Base-by-base conservation (phyloP, 2,329 filamentous ascomycete species). In the Trichoderma citrinoviride region DNA sequence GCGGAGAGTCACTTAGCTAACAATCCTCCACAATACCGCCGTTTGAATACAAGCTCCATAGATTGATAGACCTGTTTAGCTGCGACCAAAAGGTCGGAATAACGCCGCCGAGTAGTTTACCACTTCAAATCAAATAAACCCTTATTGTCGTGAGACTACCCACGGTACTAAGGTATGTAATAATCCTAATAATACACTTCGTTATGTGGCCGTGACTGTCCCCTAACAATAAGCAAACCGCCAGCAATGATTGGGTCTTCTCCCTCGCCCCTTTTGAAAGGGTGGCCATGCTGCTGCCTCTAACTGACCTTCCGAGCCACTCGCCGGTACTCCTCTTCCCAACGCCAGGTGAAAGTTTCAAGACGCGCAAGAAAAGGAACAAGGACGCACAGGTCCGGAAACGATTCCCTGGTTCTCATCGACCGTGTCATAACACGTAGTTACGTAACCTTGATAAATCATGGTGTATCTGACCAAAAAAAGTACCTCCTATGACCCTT, bases 241-340 rank as follows among this genome's bases (percentile, higher is more conserved):
- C 33, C 40, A 37, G 25, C 5, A 37, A 37, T 50, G 49, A 44
- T 40, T 21, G 8, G 37, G n/a, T 46, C 40, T 5, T 46, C 40
- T 5, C 15, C 12, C 25, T 29, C 33, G 12, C 10, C 40, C 5
- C 14, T 14, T 40, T 49, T n/a, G n/a, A 7, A 29, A 40, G 5
- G 23, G 21, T 43, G n/a, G 23, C 55, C 19, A 19, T 62, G 49
- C 25, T 12, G 46, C 17, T 47, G 27, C 33, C 27, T 64, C 61
- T 56, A 49, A 47, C 29, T 56, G 61, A 64, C 21, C 21, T 52
- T 49, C 47, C 14, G 3, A 47, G 25, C 41, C 54, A 23, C 49
- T 65, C 49, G 61, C 61, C 65, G 23, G n/a, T 43, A 54, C 47
- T 49, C 52, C 47, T 19, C 44, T 57, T 54, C 33, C 61, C 63